Evolutionary conservation across 306 rosid genomes (phyloP), one percentile per base, ranked within the genome.

Genomic region (Begonia masoniana): DNA sequence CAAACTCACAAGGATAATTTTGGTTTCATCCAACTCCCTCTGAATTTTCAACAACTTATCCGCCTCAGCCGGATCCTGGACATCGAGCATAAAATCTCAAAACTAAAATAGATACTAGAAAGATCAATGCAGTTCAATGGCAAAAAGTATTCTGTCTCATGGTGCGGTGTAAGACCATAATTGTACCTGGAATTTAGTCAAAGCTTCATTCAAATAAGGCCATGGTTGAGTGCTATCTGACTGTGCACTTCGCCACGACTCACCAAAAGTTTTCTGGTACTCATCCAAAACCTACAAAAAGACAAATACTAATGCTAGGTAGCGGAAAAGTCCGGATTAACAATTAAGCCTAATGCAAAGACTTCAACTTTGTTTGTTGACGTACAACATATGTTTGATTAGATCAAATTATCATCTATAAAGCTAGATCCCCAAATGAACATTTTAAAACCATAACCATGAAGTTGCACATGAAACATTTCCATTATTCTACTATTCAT

Each of bases 11-110:
- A 91, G 99, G 58, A 91, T 91, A 65, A 91, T 91, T 75, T 91
- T 89, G 51, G 97, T 89, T 76, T 89, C 97, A 72, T 89, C 97
- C 78, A 89, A 77, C 70, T 89, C 97, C 76, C 87, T 71, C 82
- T 89, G 95, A 63, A 89, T 85, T 77, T 59, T 89, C 84, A 89
- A 50, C 77, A 89, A 76, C 81, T 85, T 89, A 71, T 89, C 97
- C 59, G 97, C 97, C 69, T 89, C 97, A 12, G 94, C 91, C 64
- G 97, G 97, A 53, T 85, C 95, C 95, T 89, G 88, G 56, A 59
- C 45, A 51, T 50, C 15, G 2, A 26, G 35, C 39, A 31, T 31
- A 57, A 55, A 49, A 2, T 49, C 9, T 49, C 15, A 51, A 1
- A 10, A 23, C 23, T 17, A 12, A 21, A 21, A 12, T 6, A 51